Evolutionary conservation across 352 stramenopile species (phyloP), one percentile per base, ranked within the genome.

Genomic region (Globisporangium emineosum): DNA sequence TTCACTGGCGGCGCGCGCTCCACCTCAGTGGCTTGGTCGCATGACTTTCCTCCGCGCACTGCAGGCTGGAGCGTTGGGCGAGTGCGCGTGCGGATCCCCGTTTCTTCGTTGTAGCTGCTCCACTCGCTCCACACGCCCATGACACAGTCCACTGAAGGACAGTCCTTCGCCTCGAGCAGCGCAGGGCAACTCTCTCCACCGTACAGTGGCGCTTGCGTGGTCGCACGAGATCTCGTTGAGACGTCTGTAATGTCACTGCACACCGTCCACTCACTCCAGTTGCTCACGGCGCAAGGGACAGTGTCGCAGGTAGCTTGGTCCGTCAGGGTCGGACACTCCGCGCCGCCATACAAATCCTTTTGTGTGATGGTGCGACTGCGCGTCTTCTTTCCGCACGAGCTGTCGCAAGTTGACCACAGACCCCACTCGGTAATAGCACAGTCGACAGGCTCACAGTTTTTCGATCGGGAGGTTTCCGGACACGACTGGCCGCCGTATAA

Each of bases 381-480:
- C 0, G 73, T 71, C 58, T 89, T 88, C 27, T 72, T 74, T 0
- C 67, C 63, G 3, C 45, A 68, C 25, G 42, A 49, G 0, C 65
- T 10, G 23, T 83, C 65, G 55, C 77, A 86, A 0, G 30, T 25
- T 2, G 56, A 51, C 71, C 69, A 86, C 0, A 35, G 19, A 0
- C 61, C 54, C 77, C 77, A 88, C 0, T 76, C 75, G 23, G 76
- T 66, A 5, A 74, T 57, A 0, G 51, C 64, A 37, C 82, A 91
- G 35, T 89, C 78, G 0, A 88, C 79, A 0, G 79, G 78, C 6
- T 86, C 72, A 27, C 82, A 89, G 19, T 65, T 58, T 43, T 70
- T 83, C 21, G 60, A 70, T n/a, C 75, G 55, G 3, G 58, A 57
- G 0, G 72, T 83, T 2, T 67, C 43, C 0, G 56, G 66, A 27